Evolutionary conservation across 2,329 filamentous ascomycete genomes (phyloP).

Genomic region (Periconia sp.): DNA sequence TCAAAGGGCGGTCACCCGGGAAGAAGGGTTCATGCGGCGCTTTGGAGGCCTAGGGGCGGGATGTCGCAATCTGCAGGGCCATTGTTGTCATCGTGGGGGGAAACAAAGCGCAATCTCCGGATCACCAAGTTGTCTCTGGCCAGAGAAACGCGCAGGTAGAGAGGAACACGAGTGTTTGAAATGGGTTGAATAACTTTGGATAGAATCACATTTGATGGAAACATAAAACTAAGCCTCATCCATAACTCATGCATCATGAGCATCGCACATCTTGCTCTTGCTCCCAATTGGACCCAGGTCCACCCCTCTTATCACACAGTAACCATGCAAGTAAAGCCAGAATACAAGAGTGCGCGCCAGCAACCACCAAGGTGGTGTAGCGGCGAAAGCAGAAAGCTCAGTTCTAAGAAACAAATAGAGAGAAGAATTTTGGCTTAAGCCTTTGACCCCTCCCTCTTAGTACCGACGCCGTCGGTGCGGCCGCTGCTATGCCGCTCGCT

Average conservation of each 20-base stretch:
- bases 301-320: background rate
- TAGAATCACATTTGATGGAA: too few relatives aligned
- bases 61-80: slow-evolving; percentile 7
- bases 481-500: slow-evolving; percentile 42
- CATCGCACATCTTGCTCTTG: slow-evolving; percentile 2
- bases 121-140: too few relatives aligned
- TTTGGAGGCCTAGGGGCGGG: background rate
- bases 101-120: too few relatives aligned
- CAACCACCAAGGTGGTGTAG: too few relatives aligned
- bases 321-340: slow-evolving; percentile 3
- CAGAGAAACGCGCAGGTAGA: too few relatives aligned
- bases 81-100: background rate
- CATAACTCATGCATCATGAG: slow-evolving; percentile 8
- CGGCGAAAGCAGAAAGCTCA: slow-evolving; percentile 3
- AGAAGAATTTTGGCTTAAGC: slow-evolving; percentile 35
- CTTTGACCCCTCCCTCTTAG: slow-evolving; percentile 35
- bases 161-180: too few relatives aligned
- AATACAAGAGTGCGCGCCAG: too few relatives aligned
- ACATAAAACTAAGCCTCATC: slow-evolving; percentile 5
- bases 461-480: slow-evolving; percentile 47
- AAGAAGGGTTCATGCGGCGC: too few relatives aligned
- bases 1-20: too few relatives aligned
- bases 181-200: too few relatives aligned
- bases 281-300: background rate
- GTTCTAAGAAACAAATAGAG: background rate